phyloP scores from a whole-genome alignment of 805 yeast species.

The Osmozyma mogii region DNA sequence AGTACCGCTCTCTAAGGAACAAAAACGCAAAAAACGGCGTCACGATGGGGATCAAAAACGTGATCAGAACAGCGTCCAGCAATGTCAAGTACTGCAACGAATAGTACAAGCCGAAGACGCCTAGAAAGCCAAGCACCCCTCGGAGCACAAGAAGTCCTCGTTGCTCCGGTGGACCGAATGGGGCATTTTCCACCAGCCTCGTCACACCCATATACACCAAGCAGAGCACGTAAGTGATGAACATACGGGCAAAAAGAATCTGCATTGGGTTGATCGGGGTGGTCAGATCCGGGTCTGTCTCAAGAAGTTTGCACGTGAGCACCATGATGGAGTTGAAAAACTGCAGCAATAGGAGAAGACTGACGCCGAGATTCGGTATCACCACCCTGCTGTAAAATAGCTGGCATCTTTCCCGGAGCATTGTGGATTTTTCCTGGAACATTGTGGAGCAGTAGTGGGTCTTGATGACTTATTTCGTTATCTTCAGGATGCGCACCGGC shows the following conservation, averaged over 20 bases:
- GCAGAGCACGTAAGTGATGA: slow-evolving; percentile 57
- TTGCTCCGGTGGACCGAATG: slow-evolving; percentile 60
- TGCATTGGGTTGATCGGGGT: slow-evolving; percentile 70
- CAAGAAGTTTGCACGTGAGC: slow-evolving; percentile 65
- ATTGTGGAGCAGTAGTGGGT: too few species aligned
- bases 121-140: slow-evolving; percentile 64
- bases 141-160: slow-evolving; percentile 49
- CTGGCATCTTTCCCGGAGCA: too few species aligned
- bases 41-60: slow-evolving; percentile 70
- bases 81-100: slow-evolving; percentile 66
- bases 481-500: too few species aligned
- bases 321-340: slow-evolving; percentile 74
- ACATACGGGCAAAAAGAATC: slow-evolving; percentile 71
- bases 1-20: slow-evolving; percentile 57
- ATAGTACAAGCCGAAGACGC: slow-evolving; percentile 73
- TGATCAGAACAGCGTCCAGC: slow-evolving; percentile 74
- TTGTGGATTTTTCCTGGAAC: too few species aligned
- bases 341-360: slow-evolving; percentile 53
- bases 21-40: slow-evolving; percentile 70
- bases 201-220: slow-evolving; percentile 44
- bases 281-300: slow-evolving; percentile 51
- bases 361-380: slow-evolving; percentile 37
- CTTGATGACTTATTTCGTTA: too few species aligned
- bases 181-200: slow-evolving; percentile 46
- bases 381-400: slow-evolving; percentile 5